These are phyloP conservation scores for Nyctanthes arbortristis DNA, from an alignment of 257 asterid species.

Conservation along the genomic window DNA sequence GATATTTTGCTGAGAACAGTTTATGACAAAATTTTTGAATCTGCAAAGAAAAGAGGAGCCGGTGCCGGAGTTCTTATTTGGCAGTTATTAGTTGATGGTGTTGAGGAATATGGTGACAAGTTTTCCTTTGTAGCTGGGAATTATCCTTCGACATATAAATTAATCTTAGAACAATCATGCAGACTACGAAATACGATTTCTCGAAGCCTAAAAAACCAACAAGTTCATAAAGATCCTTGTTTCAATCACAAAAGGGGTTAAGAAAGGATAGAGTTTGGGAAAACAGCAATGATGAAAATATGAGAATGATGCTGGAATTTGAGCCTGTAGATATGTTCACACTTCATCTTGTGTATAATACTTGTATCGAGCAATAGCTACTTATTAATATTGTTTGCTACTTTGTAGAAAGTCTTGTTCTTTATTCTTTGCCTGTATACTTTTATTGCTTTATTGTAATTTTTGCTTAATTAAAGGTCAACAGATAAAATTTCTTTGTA, in stretches of 20 bases:
- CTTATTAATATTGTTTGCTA: not conserved
- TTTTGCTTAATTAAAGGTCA: too few relatives aligned
- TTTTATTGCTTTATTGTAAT: too few relatives aligned
- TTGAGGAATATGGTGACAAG: slow-evolving; percentile 33
- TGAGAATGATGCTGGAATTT: not conserved
- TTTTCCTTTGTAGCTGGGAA: slow-evolving; percentile 39
- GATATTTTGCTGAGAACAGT: slow-evolving; percentile 26
- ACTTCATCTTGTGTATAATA: not conserved
- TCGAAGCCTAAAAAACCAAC: slow-evolving; percentile 11
- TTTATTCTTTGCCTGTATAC: not conserved
- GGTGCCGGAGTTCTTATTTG: slow-evolving; percentile 42
- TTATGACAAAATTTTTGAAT: slow-evolving; percentile 34
- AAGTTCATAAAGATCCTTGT: slow-evolving; percentile 23
- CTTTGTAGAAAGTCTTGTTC: too few relatives aligned
- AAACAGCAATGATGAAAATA: too few relatives aligned
- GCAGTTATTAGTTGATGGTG: slow-evolving; percentile 39
- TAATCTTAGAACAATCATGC: slow-evolving; percentile 37
- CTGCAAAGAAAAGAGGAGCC: slow-evolving; percentile 35
- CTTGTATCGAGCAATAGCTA: not conserved
- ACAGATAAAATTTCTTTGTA: too few relatives aligned
- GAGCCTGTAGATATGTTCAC: not conserved
- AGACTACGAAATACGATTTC: slow-evolving; percentile 25
- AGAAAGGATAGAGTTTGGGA: not conserved
- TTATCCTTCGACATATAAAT: slow-evolving; percentile 34
- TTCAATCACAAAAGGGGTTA: not conserved